Percentiles rank a stretch among this genome's conserved stretches.
phyloP scores from a whole-genome alignment of 768 basidiomycete species.

The Mycena epipterygia region DNA sequence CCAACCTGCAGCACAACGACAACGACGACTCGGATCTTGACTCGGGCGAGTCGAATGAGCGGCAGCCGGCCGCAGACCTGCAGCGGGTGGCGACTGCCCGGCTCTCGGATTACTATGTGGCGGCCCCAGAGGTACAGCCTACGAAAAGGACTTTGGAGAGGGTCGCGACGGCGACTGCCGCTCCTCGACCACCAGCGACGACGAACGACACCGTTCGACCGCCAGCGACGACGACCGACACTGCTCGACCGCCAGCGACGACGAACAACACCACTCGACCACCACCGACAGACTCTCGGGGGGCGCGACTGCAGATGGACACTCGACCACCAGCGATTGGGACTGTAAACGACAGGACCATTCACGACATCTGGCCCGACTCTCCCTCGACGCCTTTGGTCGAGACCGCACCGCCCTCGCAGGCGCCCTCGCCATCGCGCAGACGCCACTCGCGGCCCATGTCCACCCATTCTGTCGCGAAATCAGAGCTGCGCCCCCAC shows the following conservation, averaged over 20 bases:
- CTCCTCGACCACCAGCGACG: neutral
- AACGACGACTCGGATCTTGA: constrained; percentile 58
- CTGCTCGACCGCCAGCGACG: neutral
- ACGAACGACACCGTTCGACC: too few relatives aligned
- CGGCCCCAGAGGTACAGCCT: constrained; percentile 1
- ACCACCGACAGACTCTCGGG: too few relatives aligned
- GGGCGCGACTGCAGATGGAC: too few relatives aligned
- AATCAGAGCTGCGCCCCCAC: constrained; percentile 68
- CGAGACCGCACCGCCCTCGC: neutral
- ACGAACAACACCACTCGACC: too few relatives aligned
- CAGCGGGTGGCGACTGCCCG: constrained; percentile 54
- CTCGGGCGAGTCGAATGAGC: constrained; percentile 21
- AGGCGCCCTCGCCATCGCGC: neutral
- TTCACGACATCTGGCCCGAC: neutral
- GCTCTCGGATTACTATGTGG: constrained; percentile 46
- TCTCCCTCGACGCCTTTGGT: neutral
- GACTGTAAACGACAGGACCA: neutral
- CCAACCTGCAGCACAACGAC: constrained; percentile 52
- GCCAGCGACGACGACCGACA: neutral
- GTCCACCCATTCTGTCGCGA: constrained; percentile 31
- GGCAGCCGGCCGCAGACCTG: constrained; percentile 28
- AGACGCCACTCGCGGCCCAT: constrained; percentile 43
- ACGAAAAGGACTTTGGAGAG: neutral
- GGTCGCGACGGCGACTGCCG: too few relatives aligned
- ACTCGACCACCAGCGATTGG: neutral